Base-by-base conservation (phyloP, 371 early-diverging fungal genomes). In the Massospora cicadina region DNA sequence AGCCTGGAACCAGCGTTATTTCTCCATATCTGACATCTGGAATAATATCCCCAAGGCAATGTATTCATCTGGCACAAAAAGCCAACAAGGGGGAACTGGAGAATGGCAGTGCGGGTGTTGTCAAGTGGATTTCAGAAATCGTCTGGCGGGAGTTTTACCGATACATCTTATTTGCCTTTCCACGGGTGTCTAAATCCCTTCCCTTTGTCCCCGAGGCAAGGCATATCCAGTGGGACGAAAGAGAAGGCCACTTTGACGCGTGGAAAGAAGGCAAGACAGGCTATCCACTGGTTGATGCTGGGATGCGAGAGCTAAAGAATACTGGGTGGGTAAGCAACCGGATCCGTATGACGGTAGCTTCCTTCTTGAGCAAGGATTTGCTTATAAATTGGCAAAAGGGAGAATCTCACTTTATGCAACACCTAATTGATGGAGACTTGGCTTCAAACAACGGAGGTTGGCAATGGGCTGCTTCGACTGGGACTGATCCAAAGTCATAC, bases 391-490 rank as follows among this genome's bases (percentile, higher is more conserved):
- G 87, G 87, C 72, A 76, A 25, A 23, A 57, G 54, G 85, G 84
- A 5, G 85, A 85, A 67, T 61, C 69, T 33, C 79, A 74, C 68
- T 85, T 87, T 67, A 77, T 76, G 74, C 64, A 67, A 23, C 53
- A 74, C 63, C 66, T 85, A 57, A 77, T 87, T 56, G 87, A 87
- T 67, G 80, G 81, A 28, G 85, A 86, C 65, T 75, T 82, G 12
- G 78, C 83, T 2, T 70, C 71, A 54, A 85, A 85, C 72, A 83
- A 83, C 64, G 87, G 87, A 5, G 85, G 85, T 0, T 87, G 87
- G 87, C 83, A 84, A 64, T 84, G 83, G 84, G 67, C 76, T 33
- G 82, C 82, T 2, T 75, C 76, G 0, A 82, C 82, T 10, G 83
- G 86, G 24, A 81, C 82, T 1, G 84, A 84, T 56, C 67, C 80